Base-by-base conservation (phyloP, 306 rosid species). In the Neltuma alba region DNA sequence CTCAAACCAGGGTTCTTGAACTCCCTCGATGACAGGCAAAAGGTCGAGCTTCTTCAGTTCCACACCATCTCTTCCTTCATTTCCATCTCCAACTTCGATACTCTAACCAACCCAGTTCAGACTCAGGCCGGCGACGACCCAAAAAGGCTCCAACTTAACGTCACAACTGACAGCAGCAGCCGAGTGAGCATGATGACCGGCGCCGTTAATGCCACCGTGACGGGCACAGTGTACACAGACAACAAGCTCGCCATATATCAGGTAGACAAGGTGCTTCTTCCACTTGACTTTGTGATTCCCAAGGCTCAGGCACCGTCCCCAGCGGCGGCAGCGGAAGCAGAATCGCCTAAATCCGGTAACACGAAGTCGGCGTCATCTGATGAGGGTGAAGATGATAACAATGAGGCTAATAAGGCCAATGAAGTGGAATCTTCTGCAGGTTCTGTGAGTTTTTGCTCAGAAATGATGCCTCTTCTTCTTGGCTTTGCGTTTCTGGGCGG, bases 1-100 rank as follows among this genome's bases (percentile, higher is more conserved):
- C 89, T 92, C 50, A 89, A 90, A 82, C 21, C 95, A 2, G 97
- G 96, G 9, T 83, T 92, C 16, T 80, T n/a, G 10, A 92, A 92
- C 61, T 85, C 91, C 3, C 87, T 92, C 27, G 76, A 3, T 1
- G 87, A 91, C 3, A 82, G 88, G 34, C 87, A 92, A 5, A 92
- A 92, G 57, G 89, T 87, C 11, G 81, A 89, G 47, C 91, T 92
- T 9, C 40, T 90, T 8, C 93, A 89, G 70, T 92, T 84, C 85
- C 93, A 90, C 79, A 57, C 88, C 1, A 86, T 89, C 16, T 87
- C 95, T 25, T 83, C 88, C 25, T 83, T 55, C 48, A 54, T 90
- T 15, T 34, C 89, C 1, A 36, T 86, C 68, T 74, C 88, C 0
- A 90, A 89, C 81, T 92, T 90, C 41, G 91, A 92, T 48, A 90